Evolutionary conservation across 805 yeast species (phyloP).

Genomic region (Lachancea fermentati): DNA sequence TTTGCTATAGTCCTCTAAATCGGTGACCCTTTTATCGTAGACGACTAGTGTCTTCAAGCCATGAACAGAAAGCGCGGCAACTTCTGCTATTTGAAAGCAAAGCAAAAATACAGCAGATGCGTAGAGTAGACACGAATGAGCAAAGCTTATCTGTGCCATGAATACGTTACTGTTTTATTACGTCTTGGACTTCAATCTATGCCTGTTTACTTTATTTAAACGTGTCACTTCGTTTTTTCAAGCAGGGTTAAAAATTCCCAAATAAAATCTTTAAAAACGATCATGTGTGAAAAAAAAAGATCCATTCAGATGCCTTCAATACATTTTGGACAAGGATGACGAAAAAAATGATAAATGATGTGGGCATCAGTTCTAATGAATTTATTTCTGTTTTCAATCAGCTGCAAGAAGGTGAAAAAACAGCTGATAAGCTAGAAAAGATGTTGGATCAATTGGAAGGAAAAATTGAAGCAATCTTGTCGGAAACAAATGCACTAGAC

Average conservation of each 20-base stretch:
- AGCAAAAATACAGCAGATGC: not conserved
- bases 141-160: not conserved
- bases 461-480: slow-evolving; percentile 40
- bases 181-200: too few relatives aligned
- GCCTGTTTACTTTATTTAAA: too few relatives aligned
- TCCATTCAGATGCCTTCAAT: too few relatives aligned
- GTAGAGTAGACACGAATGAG: not conserved
- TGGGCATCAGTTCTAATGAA: not conserved
- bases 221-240: not conserved
- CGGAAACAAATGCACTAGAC: not conserved
- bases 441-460: slow-evolving; percentile 61
- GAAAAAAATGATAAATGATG: not conserved
- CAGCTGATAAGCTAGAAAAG: slow-evolving; percentile 55
- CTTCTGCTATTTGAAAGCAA: not conserved
- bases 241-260: too few relatives aligned
- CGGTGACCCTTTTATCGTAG: slow-evolving; percentile 28
- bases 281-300: too few relatives aligned
- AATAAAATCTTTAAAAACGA: too few relatives aligned
- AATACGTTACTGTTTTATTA: not conserved
- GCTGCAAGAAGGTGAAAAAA: slow-evolving; percentile 61
- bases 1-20: slow-evolving; percentile 23
- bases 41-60: slow-evolving; percentile 31
- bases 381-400: slow-evolving; percentile 47
- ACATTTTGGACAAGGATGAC: not conserved
- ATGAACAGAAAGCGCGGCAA: slow-evolving; percentile 16